Evolutionary conservation across 2,329 filamentous ascomycete species (phyloP).

Genomic region (Colletotrichum sp.): DNA sequence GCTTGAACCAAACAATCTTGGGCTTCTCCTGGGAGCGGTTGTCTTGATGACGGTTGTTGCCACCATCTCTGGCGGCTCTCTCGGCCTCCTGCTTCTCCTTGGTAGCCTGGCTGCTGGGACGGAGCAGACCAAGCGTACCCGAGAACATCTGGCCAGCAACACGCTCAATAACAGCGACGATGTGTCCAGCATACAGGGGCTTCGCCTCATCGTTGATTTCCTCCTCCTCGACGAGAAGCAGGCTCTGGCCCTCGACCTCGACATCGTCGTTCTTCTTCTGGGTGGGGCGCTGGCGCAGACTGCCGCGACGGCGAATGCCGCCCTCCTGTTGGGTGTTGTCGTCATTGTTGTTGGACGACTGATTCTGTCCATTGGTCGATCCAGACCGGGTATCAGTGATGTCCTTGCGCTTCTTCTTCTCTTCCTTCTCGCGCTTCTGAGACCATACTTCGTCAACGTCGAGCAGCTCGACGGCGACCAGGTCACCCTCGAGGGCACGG

Average conservation of each 20-base stretch:
- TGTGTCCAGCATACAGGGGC: slow-evolving; percentile 93
- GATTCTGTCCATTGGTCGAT: slow-evolving; percentile 74
- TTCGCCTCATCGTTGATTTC: slow-evolving; percentile 99
- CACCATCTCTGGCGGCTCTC: slow-evolving; percentile 86
- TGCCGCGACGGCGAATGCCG: slow-evolving; percentile 89
- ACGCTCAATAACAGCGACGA: slow-evolving; percentile 96
- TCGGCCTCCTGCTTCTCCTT: slow-evolving; percentile 99
- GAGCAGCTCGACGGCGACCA: slow-evolving; percentile 93
- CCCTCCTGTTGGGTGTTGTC: slow-evolving; percentile 74
- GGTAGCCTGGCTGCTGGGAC: slow-evolving; percentile 96
- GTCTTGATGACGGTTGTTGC: slow-evolving; percentile 72
- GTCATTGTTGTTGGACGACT: slow-evolving; percentile 66
- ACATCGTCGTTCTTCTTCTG: slow-evolving; percentile 99
- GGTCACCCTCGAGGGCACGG: slow-evolving; percentile 92
- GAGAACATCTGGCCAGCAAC: slow-evolving; percentile 99
- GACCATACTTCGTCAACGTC: slow-evolving; percentile 99
- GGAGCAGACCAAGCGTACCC: slow-evolving; percentile 89
- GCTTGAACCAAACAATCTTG: slow-evolving; percentile 99
- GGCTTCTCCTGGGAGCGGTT: slow-evolving; percentile 92
- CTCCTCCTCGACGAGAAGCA: slow-evolving; percentile 96
- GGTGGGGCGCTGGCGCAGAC: slow-evolving; percentile 92
- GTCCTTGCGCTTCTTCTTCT: slow-evolving; percentile 99
- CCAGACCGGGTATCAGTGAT: slow-evolving; percentile 88
- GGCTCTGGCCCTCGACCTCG: slow-evolving; percentile 95
- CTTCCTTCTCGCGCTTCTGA: slow-evolving; percentile 98